Evolutionary conservation across 1,284 basidiomycete species (phyloP).

Genomic region (Boletellus sp.): DNA sequence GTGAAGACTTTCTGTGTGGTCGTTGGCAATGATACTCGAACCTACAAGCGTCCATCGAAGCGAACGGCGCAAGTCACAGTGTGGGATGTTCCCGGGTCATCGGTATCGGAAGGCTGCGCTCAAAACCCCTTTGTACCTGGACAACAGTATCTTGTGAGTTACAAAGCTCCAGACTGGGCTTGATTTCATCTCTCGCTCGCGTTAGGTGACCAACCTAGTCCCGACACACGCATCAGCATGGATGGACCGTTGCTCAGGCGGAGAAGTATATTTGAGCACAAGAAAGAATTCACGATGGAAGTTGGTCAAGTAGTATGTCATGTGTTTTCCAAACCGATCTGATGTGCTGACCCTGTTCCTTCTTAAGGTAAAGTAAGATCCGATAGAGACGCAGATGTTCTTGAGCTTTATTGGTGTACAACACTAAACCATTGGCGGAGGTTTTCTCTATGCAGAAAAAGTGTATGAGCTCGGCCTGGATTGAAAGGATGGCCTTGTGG

Average conservation of each 20-base stretch:
- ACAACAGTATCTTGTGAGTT: conserved; percentile 63
- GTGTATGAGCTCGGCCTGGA: conserved; percentile 49
- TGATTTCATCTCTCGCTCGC: not conserved
- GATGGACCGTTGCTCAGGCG: conserved; percentile 24
- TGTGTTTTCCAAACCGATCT: not conserved
- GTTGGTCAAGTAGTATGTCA: conserved; percentile 11
- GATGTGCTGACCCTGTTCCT: not conserved
- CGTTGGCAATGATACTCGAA: conserved; percentile 67
- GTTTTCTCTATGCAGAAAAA: not conserved
- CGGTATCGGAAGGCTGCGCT: conserved; percentile 47
- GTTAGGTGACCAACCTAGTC: conserved; percentile 30
- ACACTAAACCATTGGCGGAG: too few relatives aligned
- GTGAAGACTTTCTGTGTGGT: conserved; percentile 82
- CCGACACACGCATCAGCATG: conserved; percentile 30
- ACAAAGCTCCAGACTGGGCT: not conserved
- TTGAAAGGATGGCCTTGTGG: conserved; percentile 58
- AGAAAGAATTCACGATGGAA: conserved; percentile 33
- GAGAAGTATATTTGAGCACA: conserved; percentile 30
- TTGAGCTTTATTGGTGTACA: too few relatives aligned
- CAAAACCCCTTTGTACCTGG: conserved; percentile 60
- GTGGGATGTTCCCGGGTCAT: conserved; percentile 71
- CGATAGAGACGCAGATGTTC: not conserved
- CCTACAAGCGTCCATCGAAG: conserved; percentile 44
- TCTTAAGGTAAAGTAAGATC: not conserved
- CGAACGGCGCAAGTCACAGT: conserved; percentile 76